Base-by-base conservation (phyloP, 2,329 filamentous ascomycete species). In the Fusarium nanum region DNA sequence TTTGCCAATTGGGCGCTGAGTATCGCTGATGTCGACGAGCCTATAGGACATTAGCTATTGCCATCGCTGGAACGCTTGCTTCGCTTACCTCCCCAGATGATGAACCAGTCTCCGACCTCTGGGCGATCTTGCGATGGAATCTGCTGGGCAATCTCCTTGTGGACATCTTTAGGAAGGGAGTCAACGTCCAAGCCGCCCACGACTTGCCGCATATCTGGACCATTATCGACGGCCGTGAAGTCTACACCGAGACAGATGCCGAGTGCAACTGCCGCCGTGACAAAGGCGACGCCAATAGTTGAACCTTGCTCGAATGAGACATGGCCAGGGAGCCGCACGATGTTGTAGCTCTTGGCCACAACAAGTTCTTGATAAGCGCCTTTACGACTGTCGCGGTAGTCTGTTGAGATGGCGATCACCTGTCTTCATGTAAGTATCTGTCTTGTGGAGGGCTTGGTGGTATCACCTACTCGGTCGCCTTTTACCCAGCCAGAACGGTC, bases 381-480 rank as follows among this genome's bases (percentile, higher is more conserved):
- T 77, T 93, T 93, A 34, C 91, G 85, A 22, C 89, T 83, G 73
- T 93, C 91, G 18, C 91, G 86, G 74, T 93, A 93, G 79, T 93
- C 91, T 30, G 91, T 93, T 0, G 90, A 92, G 16, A 91, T 89
- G n/a, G 88, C 87, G 34, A 92, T 84, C 12, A 86, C 83, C 54
- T 84, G 81, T 68, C 92, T 89, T n/a, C 0, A 34, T n/a, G 28
- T 89, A 87, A 11, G 81, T 76, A 54, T 83, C 82, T 23, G 92
- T 81, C 50, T 89, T 84, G 4, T 83, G 84, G 22, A 76, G 75
- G 3, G 46, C 34, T 7, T 54, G 16, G 60, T 8, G 74, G 56
- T 76, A 81, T 55, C 7, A 34, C 47, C 0, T 50, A 50, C 47
- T 25, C 30, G 11, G 16, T 50, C 47, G 12, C 47, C 47, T 34